Evolutionary conservation across 2,329 filamentous ascomycete genomes (phyloP).

Genomic region (Aureobasidium uvarum): DNA sequence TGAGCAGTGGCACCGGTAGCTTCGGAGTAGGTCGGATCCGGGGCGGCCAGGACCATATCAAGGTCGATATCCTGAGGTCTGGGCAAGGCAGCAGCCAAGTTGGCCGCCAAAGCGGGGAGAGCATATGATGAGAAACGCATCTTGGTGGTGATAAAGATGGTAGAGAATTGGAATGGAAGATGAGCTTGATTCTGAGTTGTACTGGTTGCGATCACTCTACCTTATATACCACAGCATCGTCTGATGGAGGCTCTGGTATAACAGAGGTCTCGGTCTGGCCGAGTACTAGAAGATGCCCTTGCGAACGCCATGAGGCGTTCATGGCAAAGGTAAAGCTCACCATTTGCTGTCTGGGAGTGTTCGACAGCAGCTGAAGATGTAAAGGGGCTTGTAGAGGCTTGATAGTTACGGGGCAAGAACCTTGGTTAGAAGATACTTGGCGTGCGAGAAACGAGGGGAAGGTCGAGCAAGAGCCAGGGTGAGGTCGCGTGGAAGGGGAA

Average conservation of each 20-base stretch:
- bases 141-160: conserved; percentile 8
- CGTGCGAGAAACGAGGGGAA: not conserved
- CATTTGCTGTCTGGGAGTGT: not conserved
- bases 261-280: not conserved
- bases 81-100: conserved; percentile 31
- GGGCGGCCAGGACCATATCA: conserved; percentile 27
- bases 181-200: not conserved
- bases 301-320: not conserved
- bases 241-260: not conserved
- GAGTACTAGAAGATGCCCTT: not conserved
- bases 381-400: conserved; percentile 8
- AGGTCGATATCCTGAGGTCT: conserved; percentile 33
- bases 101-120: conserved; percentile 20
- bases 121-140: conserved; percentile 25
- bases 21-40: conserved; percentile 3
- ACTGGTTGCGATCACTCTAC: not conserved
- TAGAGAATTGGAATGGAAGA: not conserved
- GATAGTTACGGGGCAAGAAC: not conserved
- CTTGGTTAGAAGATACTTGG: not conserved
- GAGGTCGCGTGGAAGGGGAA: not conserved
- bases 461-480: not conserved
- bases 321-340: not conserved
- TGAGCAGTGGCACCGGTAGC: conserved; percentile 27
- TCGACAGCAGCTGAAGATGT: not conserved
- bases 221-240: conserved; percentile 1